Conservation (phyloP, 345 rosid genomes). For the Lumnitzera littorea region DNA sequence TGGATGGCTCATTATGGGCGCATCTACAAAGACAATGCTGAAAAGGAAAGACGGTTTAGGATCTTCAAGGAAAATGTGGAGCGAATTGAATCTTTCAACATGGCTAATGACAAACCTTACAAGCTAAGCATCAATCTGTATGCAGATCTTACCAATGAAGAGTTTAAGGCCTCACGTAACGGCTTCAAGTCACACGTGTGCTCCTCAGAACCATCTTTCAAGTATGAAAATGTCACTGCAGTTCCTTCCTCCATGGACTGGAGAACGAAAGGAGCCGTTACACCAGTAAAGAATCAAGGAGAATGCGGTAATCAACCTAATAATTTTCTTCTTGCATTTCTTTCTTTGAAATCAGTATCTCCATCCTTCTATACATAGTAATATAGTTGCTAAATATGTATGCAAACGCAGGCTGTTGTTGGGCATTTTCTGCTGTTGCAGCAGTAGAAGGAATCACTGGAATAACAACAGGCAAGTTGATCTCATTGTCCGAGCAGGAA, state of each 20-base stretch:
- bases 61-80: slow-evolving; percentile 8
- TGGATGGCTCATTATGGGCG: slow-evolving; percentile 19
- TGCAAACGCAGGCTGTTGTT: no score
- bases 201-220: not conserved
- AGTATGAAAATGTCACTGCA: slow-evolving; percentile 21
- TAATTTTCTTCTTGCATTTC: not conserved
- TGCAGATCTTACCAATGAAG: no score
- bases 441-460: no score
- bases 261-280: slow-evolving; percentile 37
- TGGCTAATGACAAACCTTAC: slow-evolving; percentile 10
- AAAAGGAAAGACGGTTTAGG: slow-evolving; percentile 9
- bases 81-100: slow-evolving; percentile 15
- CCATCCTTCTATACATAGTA: no score
- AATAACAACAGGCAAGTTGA: no score
- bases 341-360: no score
- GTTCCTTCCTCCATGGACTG: slow-evolving; percentile 29
- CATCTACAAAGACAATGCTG: slow-evolving; percentile 8
- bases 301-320: slow-evolving; percentile 19
- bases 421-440: no score
- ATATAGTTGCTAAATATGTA: no score
- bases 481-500: no score
- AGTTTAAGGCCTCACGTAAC: no score
- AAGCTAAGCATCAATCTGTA: no score
- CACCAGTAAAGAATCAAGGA: slow-evolving; percentile 30
- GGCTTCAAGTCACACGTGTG: slow-evolving; percentile 15